phyloP scores from a whole-genome alignment of 352 stramenopile species.

The Lagenidium giganteum region DNA sequence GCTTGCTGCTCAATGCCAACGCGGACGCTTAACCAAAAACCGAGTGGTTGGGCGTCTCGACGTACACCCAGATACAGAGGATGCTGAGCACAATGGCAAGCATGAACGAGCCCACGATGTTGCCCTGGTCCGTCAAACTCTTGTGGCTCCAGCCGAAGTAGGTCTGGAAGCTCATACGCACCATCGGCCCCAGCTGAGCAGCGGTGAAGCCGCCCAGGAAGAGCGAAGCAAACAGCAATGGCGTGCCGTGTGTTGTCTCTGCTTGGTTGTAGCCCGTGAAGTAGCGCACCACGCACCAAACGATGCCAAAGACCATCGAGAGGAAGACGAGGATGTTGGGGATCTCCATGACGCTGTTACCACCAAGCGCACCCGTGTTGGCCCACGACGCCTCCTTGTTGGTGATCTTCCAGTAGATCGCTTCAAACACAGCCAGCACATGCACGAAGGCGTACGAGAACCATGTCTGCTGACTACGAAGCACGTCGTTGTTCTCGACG shows the following conservation, averaged over 20 bases:
- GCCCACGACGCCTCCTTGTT: constrained; percentile 66
- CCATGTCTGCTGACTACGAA: constrained; percentile 72
- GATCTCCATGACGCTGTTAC: constrained; percentile 65
- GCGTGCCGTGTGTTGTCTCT: constrained; percentile 52
- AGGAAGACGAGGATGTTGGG: constrained; percentile 69
- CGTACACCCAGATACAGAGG: constrained; percentile 75
- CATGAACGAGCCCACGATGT: constrained; percentile 67
- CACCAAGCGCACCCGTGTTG: constrained; percentile 53
- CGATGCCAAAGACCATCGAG: constrained; percentile 52
- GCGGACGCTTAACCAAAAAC: constrained; percentile 45
- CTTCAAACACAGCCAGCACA: constrained; percentile 65
- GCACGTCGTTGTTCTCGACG: constrained; percentile 68
- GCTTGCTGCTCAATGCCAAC: no score
- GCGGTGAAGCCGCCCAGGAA: constrained; percentile 59
- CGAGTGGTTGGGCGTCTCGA: constrained; percentile 57
- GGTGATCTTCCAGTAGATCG: constrained; percentile 74
- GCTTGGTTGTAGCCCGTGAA: constrained; percentile 71
- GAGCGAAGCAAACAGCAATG: constrained; percentile 56
- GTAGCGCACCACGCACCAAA: constrained; percentile 60
- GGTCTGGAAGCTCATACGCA: constrained; percentile 67
- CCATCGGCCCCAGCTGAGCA: constrained; percentile 57
- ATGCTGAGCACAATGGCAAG: constrained; percentile 61
- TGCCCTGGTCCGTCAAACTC: constrained; percentile 69
- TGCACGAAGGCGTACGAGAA: constrained; percentile 78
- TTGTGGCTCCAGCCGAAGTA: constrained; percentile 81